Evolutionary conservation across 164 flowering plant species (phyloP).

Genomic region (Chimonanthus praecox): DNA sequence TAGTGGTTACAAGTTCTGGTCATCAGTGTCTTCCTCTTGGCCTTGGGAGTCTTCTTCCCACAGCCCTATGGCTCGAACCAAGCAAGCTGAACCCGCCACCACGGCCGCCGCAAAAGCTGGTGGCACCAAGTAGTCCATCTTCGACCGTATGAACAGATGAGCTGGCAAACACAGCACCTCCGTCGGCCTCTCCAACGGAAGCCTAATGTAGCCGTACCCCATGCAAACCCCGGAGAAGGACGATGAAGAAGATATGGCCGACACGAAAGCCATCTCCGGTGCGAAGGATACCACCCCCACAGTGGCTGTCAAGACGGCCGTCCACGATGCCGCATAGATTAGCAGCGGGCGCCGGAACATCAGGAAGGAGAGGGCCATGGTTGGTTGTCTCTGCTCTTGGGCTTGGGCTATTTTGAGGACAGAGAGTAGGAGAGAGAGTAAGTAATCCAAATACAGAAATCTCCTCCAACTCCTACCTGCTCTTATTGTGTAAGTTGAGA

Average conservation of each 20-base stretch:
- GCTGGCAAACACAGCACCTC: constrained; percentile 54
- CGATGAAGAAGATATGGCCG: constrained; percentile 27
- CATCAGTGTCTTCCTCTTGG: too few species aligned
- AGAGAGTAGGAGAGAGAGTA: too few species aligned
- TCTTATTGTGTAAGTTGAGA: too few species aligned
- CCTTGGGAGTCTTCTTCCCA: constrained; percentile 25
- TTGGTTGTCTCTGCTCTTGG: too few species aligned
- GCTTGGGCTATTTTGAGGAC: too few species aligned
- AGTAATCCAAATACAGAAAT: too few species aligned
- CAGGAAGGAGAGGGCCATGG: too few species aligned
- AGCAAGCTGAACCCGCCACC: constrained; percentile 53
- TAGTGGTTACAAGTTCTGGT: too few species aligned
- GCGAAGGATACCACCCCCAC: constrained; percentile 31
- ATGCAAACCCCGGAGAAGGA: constrained; percentile 17
- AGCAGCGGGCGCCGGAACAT: too few species aligned
- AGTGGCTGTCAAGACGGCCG: constrained; percentile 21
- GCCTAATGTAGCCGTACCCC: constrained; percentile 19
- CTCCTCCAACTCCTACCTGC: too few species aligned
- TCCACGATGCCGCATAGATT: too few species aligned
- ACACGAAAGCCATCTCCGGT: constrained; percentile 35
- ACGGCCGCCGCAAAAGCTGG: constrained; percentile 59
- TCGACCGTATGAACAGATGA: constrained; percentile 33
- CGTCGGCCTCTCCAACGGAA: constrained; percentile 53
- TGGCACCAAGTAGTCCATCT: constrained; percentile 50
- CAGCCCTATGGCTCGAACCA: constrained; percentile 48